These are phyloP conservation scores for Fusarium sp. DNA, from an alignment of 2,329 filamentous ascomycete species.

Conservation along the genomic window DNA sequence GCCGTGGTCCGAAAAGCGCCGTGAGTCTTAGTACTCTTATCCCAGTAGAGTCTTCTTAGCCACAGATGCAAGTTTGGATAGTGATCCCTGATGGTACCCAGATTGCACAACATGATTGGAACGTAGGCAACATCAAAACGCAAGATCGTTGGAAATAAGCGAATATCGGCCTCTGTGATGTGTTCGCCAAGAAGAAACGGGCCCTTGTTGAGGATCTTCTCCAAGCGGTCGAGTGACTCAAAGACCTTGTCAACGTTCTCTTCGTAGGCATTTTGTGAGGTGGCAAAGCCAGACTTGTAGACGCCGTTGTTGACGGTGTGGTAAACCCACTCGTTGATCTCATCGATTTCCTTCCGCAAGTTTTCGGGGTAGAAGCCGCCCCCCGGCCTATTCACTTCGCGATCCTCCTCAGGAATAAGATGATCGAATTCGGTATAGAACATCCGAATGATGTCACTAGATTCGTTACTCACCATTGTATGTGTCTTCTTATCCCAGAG, in stretches of 20 bases:
- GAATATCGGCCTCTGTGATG: conserved; percentile 79
- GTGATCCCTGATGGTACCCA: conserved; percentile 74
- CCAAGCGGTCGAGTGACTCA: conserved; percentile 74
- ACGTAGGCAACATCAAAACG: conserved; percentile 80
- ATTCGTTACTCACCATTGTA: conserved; percentile 86
- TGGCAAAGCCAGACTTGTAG: conserved; percentile 75
- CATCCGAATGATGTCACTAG: conserved; percentile 87
- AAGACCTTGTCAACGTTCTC: conserved; percentile 73
- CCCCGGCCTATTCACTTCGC: conserved; percentile 64
- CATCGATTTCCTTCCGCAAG: conserved; percentile 71
- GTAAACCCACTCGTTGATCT: conserved; percentile 78
- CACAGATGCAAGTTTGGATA: conserved; percentile 78
- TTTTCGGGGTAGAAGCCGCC: conserved; percentile 71
- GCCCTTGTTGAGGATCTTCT: conserved; percentile 66
- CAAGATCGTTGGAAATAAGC: conserved; percentile 75
- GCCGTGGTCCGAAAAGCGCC: conserved; percentile 79
- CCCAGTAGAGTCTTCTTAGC: conserved; percentile 80
- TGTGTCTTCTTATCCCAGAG: conserved; percentile 78
- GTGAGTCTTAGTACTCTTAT: conserved; percentile 57
- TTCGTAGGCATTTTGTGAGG: conserved; percentile 76
- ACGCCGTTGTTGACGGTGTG: conserved; percentile 65
- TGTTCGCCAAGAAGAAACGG: conserved; percentile 74
- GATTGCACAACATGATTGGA: conserved; percentile 75
- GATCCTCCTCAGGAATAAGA: conserved; percentile 66
- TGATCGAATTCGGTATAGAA: conserved; percentile 81